These are phyloP conservation scores for Dianthus caryophyllus DNA, from an alignment of 148 eudicot species.

Conservation along the genomic window DNA sequence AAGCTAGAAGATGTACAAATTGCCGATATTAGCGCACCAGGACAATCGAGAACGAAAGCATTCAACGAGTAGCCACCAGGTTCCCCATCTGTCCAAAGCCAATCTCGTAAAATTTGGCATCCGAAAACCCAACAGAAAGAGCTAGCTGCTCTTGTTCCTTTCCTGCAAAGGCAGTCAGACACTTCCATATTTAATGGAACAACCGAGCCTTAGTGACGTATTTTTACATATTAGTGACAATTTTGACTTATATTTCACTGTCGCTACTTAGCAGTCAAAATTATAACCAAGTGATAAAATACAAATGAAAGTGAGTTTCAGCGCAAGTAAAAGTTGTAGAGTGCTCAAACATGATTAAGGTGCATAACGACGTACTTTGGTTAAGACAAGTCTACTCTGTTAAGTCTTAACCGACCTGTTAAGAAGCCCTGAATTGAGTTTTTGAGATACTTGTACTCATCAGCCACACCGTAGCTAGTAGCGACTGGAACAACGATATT, in stretches of 20 bases:
- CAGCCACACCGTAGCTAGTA: constrained; percentile 57
- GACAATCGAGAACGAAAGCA: constrained; percentile 3
- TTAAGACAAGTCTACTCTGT: not conserved
- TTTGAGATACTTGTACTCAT: constrained; percentile 77
- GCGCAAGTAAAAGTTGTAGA: not conserved
- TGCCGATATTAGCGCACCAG: constrained; percentile 8
- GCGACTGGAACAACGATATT: constrained; percentile 80
- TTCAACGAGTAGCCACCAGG: constrained; percentile 61
- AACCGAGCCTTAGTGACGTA: not conserved
- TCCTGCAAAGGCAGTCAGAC: constrained; percentile 36
- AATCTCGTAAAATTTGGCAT: constrained; percentile 63
- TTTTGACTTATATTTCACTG: not conserved
- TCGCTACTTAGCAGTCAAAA: not conserved
- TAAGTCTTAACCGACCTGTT: constrained; percentile 63
- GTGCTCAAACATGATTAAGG: not conserved
- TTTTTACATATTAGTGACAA: not conserved
- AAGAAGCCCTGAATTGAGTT: constrained; percentile 68
- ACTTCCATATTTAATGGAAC: constrained; percentile 6
- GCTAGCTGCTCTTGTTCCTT: constrained; percentile 79
- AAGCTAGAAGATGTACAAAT: not conserved
- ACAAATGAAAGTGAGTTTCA: not conserved
- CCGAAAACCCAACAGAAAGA: constrained; percentile 54
- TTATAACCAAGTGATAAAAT: not conserved
- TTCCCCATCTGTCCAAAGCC: constrained; percentile 86
- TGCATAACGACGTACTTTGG: not conserved